phyloP scores from a whole-genome alignment of 441 rosid genomes.

The Bruguiera hainesii region DNA sequence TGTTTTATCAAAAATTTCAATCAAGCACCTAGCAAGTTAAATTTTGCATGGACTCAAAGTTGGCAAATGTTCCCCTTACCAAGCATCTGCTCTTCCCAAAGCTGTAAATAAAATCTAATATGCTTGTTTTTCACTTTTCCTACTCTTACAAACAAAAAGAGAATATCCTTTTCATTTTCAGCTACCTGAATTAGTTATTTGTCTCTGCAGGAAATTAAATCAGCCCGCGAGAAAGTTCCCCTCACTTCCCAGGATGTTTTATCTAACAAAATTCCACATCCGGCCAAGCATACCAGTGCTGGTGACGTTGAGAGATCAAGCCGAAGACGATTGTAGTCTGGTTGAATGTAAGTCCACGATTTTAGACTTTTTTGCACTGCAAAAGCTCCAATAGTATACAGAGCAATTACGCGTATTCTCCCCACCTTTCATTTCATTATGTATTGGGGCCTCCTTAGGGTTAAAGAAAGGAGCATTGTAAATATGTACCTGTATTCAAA shows the following conservation, averaged over 20 bases:
- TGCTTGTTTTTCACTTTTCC: too few species aligned
- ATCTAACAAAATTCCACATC: constrained; percentile 25
- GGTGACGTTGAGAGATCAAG: constrained; percentile 34
- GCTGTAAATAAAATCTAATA: too few species aligned
- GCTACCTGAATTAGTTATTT: neutral
- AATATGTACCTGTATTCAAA: constrained; percentile 22
- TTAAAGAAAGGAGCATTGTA: constrained; percentile 29
- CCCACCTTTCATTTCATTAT: constrained; percentile 11
- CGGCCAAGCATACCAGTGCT: constrained; percentile 25
- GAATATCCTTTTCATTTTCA: neutral
- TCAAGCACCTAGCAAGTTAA: neutral
- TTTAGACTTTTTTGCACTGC: constrained; percentile 22
- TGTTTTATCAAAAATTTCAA: neutral
- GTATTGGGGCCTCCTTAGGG: constrained; percentile 11
- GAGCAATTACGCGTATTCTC: constrained; percentile 14
- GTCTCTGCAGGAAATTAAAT: constrained; percentile 53
- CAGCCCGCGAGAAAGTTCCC: constrained; percentile 38
- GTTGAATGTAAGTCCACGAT: constrained; percentile 11
- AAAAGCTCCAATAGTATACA: constrained; percentile 14
- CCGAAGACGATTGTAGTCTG: constrained; percentile 29
- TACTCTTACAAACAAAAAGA: too few species aligned
- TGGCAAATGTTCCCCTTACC: constrained; percentile 1
- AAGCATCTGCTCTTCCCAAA: neutral
- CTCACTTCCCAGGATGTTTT: constrained; percentile 19
- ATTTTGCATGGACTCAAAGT: neutral